phyloP scores from a whole-genome alignment of 352 stramenopile genomes.

The Globisporangium canariense region DNA sequence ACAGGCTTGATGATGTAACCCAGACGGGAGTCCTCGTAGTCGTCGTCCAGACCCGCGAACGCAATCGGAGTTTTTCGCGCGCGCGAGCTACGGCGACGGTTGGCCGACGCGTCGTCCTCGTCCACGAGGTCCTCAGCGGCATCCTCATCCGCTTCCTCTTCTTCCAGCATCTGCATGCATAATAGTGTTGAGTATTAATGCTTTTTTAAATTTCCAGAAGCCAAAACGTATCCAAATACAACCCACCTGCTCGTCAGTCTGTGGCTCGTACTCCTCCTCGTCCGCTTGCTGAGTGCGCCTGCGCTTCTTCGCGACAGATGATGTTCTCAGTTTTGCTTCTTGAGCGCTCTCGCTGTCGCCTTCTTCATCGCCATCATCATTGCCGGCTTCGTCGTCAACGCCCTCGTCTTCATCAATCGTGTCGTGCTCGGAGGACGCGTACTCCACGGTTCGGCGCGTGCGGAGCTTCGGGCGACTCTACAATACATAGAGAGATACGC shows the following conservation, averaged over 20 bases:
- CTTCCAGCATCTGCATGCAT: slow-evolving; percentile 17
- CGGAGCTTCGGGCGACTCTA: slow-evolving; percentile 29
- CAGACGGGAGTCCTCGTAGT: slow-evolving; percentile 16
- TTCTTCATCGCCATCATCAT: slow-evolving; percentile 33
- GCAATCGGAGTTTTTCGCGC: slow-evolving; percentile 12
- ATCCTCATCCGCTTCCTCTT: slow-evolving; percentile 32
- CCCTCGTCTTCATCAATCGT: slow-evolving; percentile 39
- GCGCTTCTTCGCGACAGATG: slow-evolving; percentile 30
- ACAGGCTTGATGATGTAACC: slow-evolving; percentile 19
- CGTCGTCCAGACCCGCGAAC: slow-evolving; percentile 14
- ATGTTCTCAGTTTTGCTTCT: slow-evolving; percentile 24
- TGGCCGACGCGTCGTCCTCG: slow-evolving; percentile 1
- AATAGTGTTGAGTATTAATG: background rate
- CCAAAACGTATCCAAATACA: background rate
- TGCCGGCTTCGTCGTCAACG: slow-evolving; percentile 15
- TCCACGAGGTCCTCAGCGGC: slow-evolving; percentile 17
- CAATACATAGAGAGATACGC: background rate
- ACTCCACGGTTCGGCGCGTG: slow-evolving; percentile 14
- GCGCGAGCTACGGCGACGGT: slow-evolving; percentile 15
- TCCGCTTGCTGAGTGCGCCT: slow-evolving; percentile 15
- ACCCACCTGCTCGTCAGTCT: slow-evolving; percentile 14
- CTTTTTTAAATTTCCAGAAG: background rate
- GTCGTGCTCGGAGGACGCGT: slow-evolving; percentile 25
- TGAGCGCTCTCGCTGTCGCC: slow-evolving; percentile 20
- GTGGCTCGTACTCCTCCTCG: slow-evolving; percentile 16